Conservation (phyloP, 306 rosid species). For the Citrullus amarus region DNA sequence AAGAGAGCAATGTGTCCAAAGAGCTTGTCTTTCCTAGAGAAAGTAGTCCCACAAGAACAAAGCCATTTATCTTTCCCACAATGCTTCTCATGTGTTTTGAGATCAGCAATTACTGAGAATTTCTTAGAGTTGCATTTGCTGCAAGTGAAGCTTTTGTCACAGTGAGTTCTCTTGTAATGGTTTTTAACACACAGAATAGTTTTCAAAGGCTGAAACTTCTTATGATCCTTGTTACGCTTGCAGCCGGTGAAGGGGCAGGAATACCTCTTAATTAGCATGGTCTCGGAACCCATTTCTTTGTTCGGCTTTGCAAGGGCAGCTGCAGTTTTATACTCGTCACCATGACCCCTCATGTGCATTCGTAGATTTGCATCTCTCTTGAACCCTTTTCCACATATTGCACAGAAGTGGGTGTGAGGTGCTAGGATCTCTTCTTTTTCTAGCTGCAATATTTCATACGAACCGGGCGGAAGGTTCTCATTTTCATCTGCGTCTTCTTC, state of each 20-base stretch:
- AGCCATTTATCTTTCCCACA: slow-evolving; percentile 99
- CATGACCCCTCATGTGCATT: slow-evolving; percentile 99
- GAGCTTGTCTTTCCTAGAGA: slow-evolving; percentile 98
- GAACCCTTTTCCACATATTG: slow-evolving; percentile 97
- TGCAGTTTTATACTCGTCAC: slow-evolving; percentile 89
- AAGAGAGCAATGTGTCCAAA: slow-evolving; percentile 95
- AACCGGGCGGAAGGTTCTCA: slow-evolving; percentile 85
- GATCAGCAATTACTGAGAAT: slow-evolving; percentile 95
- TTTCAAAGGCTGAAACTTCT: slow-evolving; percentile 86
- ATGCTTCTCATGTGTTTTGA: slow-evolving; percentile 96
- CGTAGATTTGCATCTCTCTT: slow-evolving; percentile 94
- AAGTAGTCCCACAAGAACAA: slow-evolving; percentile 99
- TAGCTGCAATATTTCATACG: slow-evolving; percentile 81
- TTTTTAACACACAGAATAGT: slow-evolving; percentile 94
- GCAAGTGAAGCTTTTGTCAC: slow-evolving; percentile 93
- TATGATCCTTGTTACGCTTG: slow-evolving; percentile 94
- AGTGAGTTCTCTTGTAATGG: slow-evolving; percentile 98
- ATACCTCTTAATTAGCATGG: slow-evolving; percentile 72
- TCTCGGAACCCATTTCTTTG: slow-evolving; percentile 54
- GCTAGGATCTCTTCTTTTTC: slow-evolving; percentile 98
- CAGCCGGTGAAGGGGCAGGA: slow-evolving; percentile 89
- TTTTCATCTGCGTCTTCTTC: slow-evolving; percentile 89
- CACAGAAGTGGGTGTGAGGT: slow-evolving; percentile 94
- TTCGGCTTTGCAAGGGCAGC: slow-evolving; percentile 97
- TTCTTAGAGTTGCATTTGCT: slow-evolving; percentile 90